These are phyloP conservation scores for Aspergillus calidoustus DNA, from an alignment of 2,329 filamentous ascomycete species.

Conservation along the genomic window DNA sequence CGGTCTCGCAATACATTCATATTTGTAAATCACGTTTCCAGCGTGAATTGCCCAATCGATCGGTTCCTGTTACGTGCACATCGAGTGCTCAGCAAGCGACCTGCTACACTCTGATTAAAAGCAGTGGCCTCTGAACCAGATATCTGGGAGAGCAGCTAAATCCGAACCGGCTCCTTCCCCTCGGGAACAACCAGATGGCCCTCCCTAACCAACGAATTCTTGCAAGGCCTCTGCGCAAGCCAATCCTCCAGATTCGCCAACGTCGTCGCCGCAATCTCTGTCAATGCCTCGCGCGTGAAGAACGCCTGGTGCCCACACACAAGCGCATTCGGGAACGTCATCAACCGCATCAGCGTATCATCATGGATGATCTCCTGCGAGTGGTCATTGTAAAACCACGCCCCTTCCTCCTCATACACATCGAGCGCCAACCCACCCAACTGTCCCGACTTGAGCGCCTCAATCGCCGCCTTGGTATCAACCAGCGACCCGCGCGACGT, in stretches of 20 bases:
- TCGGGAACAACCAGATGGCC: conserved; percentile 32
- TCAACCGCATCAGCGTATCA: conserved; percentile 67
- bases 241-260: conserved; percentile 57
- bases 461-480: conserved; percentile 63
- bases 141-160: conserved; percentile 20
- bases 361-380: conserved; percentile 69
- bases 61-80: background rate
- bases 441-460: conserved; percentile 63
- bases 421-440: conserved; percentile 68
- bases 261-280: conserved; percentile 66
- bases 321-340: conserved; percentile 71
- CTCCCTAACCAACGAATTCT: conserved; percentile 36
- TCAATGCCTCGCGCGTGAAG: conserved; percentile 68
- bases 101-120: background rate
- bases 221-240: conserved; percentile 29
- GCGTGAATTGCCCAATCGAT: background rate
- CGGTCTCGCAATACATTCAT: no score
- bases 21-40: background rate
- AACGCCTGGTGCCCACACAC: conserved; percentile 72
- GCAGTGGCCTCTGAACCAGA: background rate
- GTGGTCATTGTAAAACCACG: conserved; percentile 68
- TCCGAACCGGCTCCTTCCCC: conserved; percentile 36
- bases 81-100: background rate
- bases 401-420: conserved; percentile 67
- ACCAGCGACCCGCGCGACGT: conserved; percentile 70